These are phyloP conservation scores for Eucalyptus cladocalyx DNA, from an alignment of 345 rosid species.

Conservation along the genomic window DNA sequence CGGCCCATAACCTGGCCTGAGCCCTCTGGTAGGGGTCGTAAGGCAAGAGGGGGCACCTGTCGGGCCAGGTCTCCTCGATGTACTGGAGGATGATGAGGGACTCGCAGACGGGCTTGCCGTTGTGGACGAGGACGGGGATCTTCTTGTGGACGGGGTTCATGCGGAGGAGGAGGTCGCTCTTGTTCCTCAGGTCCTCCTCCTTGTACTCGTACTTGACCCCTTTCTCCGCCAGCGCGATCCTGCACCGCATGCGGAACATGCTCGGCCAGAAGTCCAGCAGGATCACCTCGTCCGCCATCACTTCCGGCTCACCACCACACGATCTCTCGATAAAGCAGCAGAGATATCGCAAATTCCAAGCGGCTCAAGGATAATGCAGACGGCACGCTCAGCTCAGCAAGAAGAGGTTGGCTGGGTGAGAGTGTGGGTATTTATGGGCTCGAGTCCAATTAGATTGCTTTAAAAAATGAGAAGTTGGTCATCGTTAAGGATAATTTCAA, in stretches of 20 bases:
- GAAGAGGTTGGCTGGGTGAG: no score
- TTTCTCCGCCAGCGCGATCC: conserved; percentile 7
- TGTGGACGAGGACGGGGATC: background rate
- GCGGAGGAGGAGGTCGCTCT: background rate
- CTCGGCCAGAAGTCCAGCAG: conserved; percentile 14
- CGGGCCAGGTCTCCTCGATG: background rate
- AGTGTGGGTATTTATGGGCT: no score
- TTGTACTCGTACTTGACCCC: conserved; percentile 6
- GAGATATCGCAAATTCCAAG: no score
- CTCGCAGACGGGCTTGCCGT: background rate
- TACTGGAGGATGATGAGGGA: background rate
- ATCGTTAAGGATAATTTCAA: no score
- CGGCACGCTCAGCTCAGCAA: no score
- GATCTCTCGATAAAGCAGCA: no score
- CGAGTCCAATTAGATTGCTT: no score
- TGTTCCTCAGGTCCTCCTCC: conserved; percentile 7
- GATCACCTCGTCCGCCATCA: background rate
- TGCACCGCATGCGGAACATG: conserved; percentile 7
- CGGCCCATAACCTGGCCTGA: background rate
- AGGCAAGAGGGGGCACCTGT: no score
- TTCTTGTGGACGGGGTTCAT: background rate
- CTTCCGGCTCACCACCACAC: background rate
- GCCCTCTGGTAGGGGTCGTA: background rate
- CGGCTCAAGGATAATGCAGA: no score
- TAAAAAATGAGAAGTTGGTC: no score